Percentiles rank a stretch among this genome's conserved stretches.
Evolutionary conservation across 2,329 filamentous ascomycete genomes (phyloP).

Genomic region (Conoideocrella luteorostrata): DNA sequence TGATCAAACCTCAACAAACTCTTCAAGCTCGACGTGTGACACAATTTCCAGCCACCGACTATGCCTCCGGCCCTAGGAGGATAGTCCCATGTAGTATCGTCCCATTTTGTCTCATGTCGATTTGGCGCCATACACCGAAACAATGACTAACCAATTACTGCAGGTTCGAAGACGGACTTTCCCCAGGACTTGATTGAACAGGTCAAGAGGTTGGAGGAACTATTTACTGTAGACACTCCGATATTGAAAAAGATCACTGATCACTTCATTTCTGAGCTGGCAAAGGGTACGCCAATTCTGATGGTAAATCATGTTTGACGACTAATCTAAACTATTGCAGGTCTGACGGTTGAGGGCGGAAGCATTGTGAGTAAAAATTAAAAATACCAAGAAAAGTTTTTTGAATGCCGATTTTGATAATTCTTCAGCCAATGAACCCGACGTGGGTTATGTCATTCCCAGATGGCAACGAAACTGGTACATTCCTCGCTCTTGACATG

Average conservation of each 20-base stretch:
- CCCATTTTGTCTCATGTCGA: neutral
- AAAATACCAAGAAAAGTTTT: no score
- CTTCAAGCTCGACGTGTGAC: constrained; percentile 2
- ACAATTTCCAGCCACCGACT: neutral
- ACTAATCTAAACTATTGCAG: constrained; percentile 34
- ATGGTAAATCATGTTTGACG: neutral
- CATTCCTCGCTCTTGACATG: constrained; percentile 87
- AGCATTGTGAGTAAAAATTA: constrained; percentile 66
- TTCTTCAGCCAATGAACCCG: constrained; percentile 81
- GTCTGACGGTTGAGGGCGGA: constrained; percentile 78
- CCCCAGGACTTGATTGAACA: constrained; percentile 75
- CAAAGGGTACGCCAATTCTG: constrained; percentile 56
- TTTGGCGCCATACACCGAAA: constrained; percentile 1
- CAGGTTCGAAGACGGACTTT: constrained; percentile 86
- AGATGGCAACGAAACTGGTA: constrained; percentile 79
- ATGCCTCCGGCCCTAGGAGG: constrained; percentile 1
- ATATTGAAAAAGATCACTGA: constrained; percentile 87
- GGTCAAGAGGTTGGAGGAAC: constrained; percentile 75
- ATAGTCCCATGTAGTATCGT: neutral
- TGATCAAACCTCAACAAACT: no score
- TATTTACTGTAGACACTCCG: constrained; percentile 69
- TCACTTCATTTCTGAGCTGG: constrained; percentile 83
- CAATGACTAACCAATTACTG: constrained; percentile 14
- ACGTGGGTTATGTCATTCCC: constrained; percentile 93
- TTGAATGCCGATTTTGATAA: constrained; percentile 14